Conservation (phyloP, 495 filamentous ascomycete species). For the Podospora pseudopauciseta region DNA sequence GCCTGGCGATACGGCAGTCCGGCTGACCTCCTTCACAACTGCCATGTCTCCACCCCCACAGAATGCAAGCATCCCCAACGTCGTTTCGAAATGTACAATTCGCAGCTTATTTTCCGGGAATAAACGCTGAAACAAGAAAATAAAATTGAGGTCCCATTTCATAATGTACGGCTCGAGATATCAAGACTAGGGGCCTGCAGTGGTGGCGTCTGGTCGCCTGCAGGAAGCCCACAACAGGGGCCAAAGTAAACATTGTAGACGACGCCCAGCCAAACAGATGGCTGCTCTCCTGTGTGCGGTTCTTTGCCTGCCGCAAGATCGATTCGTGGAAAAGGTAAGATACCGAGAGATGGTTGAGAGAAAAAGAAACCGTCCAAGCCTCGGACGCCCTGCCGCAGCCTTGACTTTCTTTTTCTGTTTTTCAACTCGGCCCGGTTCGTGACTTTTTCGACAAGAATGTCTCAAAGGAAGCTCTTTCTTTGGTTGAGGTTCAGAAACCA, state of each 20-base stretch:
- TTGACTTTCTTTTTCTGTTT: slow-evolving; percentile 13
- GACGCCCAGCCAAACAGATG: not conserved
- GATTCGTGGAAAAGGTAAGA: not conserved
- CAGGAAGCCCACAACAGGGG: not conserved
- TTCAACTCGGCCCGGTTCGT: slow-evolving; percentile 27
- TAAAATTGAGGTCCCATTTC: not conserved
- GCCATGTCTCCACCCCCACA: slow-evolving; percentile 6
- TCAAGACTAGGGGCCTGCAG: not conserved
- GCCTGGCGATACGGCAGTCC: slow-evolving; percentile 7
- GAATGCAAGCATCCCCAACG: not conserved
- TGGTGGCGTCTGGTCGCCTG: not conserved
- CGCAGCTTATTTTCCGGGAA: not conserved
- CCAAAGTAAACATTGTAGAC: slow-evolving; percentile 7
- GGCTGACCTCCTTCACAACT: not conserved
- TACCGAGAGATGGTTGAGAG: not conserved
- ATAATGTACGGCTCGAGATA: not conserved
- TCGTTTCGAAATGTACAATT: not conserved
- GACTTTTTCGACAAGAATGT: slow-evolving; percentile 6
- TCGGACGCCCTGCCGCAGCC: not conserved
- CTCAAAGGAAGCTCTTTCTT: slow-evolving; percentile 10
- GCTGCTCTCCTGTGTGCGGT: not conserved
- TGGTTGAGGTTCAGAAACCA: not conserved
- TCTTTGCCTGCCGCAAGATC: slow-evolving; percentile 5
- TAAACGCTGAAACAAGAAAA: not conserved
- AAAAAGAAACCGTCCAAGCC: not conserved